These are phyloP conservation scores for Hordeum vulgare DNA, from an alignment of 176 grass and related monocot genomes.

Conservation along the genomic window MorexV3_pseudomolecules_assembly NC_058521.1:26822708-26823207, in stretches of 20 bases:
- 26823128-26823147: no score
- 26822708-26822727: neutral
- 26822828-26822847: neutral
- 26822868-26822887: neutral
- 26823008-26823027: no score
- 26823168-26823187: neutral
- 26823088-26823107: no score
- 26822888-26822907: neutral
- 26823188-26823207: neutral
- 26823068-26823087: no score
- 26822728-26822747: neutral
- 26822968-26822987: neutral
- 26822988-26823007: neutral
- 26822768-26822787: no score
- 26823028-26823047: no score
- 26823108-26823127: no score
- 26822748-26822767: neutral
- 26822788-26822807: neutral
- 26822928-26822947: neutral
- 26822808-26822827: neutral
- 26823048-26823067: no score
- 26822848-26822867: neutral
- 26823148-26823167: neutral
- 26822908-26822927: neutral
- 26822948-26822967: neutral